Evolutionary conservation across 371 early-diverging fungal species (phyloP).

Genomic region (Saksenaea vasiformis): DNA sequence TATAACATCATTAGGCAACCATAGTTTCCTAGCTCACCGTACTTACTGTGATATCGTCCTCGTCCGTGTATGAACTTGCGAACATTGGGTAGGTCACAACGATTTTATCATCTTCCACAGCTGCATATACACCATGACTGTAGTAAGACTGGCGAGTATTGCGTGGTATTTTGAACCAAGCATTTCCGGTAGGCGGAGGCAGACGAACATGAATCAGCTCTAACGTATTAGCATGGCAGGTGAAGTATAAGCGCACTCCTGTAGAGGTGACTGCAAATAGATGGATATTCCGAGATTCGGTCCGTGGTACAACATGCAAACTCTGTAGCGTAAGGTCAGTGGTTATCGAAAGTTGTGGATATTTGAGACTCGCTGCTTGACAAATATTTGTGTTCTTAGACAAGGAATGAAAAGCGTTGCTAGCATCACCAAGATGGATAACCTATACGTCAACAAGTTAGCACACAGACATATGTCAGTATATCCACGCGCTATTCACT

Average conservation of each 20-base stretch:
- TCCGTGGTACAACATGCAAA: constrained; percentile 61
- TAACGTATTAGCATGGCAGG: constrained; percentile 57
- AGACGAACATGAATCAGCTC: constrained; percentile 73
- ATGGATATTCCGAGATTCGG: constrained; percentile 64
- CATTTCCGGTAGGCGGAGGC: constrained; percentile 48
- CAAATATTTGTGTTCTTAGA: constrained; percentile 45
- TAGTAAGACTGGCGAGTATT: constrained; percentile 67
- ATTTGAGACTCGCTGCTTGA: constrained; percentile 46
- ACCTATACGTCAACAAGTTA: constrained; percentile 11
- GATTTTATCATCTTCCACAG: constrained; percentile 67
- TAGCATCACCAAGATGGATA: constrained; percentile 26
- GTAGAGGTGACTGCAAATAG: constrained; percentile 71
- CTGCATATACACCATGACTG: constrained; percentile 62
- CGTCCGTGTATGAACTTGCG: neutral
- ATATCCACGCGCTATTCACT: neutral
- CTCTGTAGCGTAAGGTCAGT: constrained; percentile 57
- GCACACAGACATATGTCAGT: neutral
- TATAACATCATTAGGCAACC: neutral
- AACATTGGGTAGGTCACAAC: constrained; percentile 37
- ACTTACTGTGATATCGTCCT: neutral
- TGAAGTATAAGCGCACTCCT: constrained; percentile 79
- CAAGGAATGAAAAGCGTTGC: constrained; percentile 32
- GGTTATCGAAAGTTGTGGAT: constrained; percentile 39
- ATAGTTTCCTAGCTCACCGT: neutral
- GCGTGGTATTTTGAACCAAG: constrained; percentile 1